Evolutionary conservation across 208 protist species (phyloP).

Genomic region (Acanthamoeba sp.): DNA sequence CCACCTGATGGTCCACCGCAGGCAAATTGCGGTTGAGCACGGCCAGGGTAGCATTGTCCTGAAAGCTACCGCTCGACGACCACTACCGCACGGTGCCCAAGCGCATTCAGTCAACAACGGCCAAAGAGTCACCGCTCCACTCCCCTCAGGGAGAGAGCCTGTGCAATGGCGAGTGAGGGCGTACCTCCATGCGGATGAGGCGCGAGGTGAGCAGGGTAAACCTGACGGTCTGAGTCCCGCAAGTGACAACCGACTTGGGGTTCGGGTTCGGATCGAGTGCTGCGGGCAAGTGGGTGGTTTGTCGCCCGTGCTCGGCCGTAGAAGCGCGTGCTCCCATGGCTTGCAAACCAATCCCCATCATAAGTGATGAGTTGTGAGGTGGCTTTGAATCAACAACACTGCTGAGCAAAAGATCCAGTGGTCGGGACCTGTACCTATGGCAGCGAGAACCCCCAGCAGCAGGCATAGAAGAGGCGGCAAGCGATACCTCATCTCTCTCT

Average conservation of each 20-base stretch:
- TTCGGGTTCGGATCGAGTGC: neutral
- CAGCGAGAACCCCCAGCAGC: neutral
- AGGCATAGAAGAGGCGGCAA: neutral
- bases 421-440: neutral
- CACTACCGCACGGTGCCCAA: neutral
- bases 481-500: neutral
- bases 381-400: neutral
- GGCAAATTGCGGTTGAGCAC: conserved; percentile 51
- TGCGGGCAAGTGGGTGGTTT: neutral
- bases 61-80: neutral
- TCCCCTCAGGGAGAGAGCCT: no score
- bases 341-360: no score
- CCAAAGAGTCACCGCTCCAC: no score
- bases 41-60: conserved; percentile 30
- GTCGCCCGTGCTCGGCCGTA: neutral
- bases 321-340: neutral
- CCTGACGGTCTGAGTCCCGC: neutral
- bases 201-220: conserved; percentile 34
- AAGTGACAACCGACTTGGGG: conserved; percentile 51
- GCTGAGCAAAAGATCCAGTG: neutral
- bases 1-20: neutral
- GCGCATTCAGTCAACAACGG: no score
- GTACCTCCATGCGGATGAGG: conserved; percentile 65
- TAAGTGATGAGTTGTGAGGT: no score
- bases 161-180: no score